Evolutionary conservation across 73 alveolate species (phyloP), one percentile per base, ranked within the genome.

Genomic region (Blepharisma stoltei): DNA sequence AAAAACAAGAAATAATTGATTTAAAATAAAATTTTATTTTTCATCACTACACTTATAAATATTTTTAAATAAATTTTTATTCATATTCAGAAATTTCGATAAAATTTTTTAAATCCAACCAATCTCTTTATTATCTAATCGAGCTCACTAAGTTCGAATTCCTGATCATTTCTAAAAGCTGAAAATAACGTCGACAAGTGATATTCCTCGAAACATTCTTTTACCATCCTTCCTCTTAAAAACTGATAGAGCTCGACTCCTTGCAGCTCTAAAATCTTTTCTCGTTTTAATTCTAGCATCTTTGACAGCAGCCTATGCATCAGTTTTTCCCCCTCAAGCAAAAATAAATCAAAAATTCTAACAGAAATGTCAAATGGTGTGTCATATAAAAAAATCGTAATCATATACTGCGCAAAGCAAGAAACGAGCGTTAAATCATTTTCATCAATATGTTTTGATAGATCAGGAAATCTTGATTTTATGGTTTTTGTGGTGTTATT

Each of bases 171-270:
- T 44, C 4, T 44, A 32, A 32, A 32, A 7, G 79, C 20, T 9
- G 76, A 37, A 44, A 69, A 69, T 20, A 69, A 46, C 0, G 79
- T 69, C 25, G 11, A 14, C 67, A 69, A 69, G 43, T 43, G n/a
- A 46, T 18, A 69, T 25, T 69, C 79, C 41, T 69, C 55, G 4
- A 69, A 69, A 80, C 79, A 69, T 44, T 69, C 79, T 43, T 69
- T 69, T 14, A 69, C 67, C 21, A 69, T 25, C 5, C 38, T 38
- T n/a, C 27, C 27, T 25, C 79, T 69, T 37, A 69, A n/a, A 69
- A 14, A 69, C 25, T n/a, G 14, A 44, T 14, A 69, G 0, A 69
- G 27, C 14, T 69, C 79, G 14, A 14, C 54, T 7, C 32, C 23
- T 43, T 69, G 69, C 80, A 69, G 27, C n/a, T 38, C 79, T 9